These are phyloP conservation scores for Clarireedia homoeocarpa DNA, from an alignment of 2,329 filamentous ascomycete genomes.

Conservation along the genomic window DNA sequence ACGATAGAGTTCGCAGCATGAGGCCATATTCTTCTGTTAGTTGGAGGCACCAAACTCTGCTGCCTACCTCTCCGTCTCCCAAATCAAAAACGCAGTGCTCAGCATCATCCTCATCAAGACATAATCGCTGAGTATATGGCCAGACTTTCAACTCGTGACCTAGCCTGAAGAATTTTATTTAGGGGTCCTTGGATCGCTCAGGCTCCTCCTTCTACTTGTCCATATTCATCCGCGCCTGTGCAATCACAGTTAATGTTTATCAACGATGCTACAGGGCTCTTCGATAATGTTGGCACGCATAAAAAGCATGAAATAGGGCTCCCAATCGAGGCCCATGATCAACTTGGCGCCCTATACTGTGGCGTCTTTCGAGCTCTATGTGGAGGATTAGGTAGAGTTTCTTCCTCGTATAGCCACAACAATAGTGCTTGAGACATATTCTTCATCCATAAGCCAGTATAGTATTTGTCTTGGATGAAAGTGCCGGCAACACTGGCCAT, in stretches of 20 bases:
- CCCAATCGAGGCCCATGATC: too few species aligned
- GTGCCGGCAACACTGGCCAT: neutral
- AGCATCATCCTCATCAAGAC: neutral
- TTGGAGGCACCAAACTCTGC: neutral
- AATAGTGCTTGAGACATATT: neutral
- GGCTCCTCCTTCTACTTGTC: too few species aligned
- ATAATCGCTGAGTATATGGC: neutral
- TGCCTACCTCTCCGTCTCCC: neutral
- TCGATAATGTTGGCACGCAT: too few species aligned
- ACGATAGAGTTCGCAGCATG: neutral
- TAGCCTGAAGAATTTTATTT: too few species aligned
- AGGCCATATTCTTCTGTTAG: neutral
- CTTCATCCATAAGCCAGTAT: neutral
- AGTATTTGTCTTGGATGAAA: neutral
- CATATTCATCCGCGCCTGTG: too few species aligned
- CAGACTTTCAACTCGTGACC: neutral
- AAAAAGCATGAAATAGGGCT: too few species aligned
- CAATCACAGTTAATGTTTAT: too few species aligned
- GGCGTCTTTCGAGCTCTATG: too few species aligned
- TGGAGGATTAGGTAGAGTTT: too few species aligned
- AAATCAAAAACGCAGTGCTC: neutral
- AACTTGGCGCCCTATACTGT: too few species aligned
- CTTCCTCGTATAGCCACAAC: neutral
- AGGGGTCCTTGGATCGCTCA: too few species aligned
- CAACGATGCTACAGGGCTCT: too few species aligned